Base-by-base conservation (phyloP, 176 grass and related monocot species). In the Bromus sterilis region DNA sequence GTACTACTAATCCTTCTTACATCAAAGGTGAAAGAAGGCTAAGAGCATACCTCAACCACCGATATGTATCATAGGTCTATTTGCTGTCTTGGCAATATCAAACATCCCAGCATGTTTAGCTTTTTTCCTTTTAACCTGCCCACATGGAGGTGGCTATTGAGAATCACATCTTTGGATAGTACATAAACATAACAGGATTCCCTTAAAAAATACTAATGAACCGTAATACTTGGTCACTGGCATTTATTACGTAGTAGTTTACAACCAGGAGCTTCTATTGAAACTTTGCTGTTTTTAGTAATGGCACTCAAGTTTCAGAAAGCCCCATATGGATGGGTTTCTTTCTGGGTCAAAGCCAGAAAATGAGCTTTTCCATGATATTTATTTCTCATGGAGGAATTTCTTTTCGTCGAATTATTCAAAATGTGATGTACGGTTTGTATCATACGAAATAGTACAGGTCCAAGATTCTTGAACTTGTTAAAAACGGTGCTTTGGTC, bases 1-100 rank as follows among this genome's bases (percentile, higher is more conserved):
- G 24, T 33, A 34, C 3, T 64, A 64, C 14, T 43, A 24, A 71
- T 32, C 40, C 11, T 70, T 62, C 25, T 13, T 77, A 48, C 53
- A 0, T 82, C 20, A 41, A 72, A 71, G 6, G 18, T 40, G 78
- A 20, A 41, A 36, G 66, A 46, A 4, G 28, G 25, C 71, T 25
- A 11, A 70, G 14, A 89, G 43, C 24, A 62, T 85, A 85, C 82
- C 87, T 94, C 71, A 94, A 79, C 95, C 95, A 78, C 95, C 95
- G 64, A 98, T 98, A 77, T 98, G 92, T 80, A 94, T 91, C 92
- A 98, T 98, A 66, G 95, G 92, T 80, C 95, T 92, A 79, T 97
- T 97, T 84, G 87, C 66, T 66, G 89, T 94, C 78, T 91, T 97
- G 8, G 91, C 94, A 78, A 97, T 81, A 78, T 91, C 94, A 88